Conservation (phyloP, 805 yeast species). For the Wickerhamiella azyma region DNA sequence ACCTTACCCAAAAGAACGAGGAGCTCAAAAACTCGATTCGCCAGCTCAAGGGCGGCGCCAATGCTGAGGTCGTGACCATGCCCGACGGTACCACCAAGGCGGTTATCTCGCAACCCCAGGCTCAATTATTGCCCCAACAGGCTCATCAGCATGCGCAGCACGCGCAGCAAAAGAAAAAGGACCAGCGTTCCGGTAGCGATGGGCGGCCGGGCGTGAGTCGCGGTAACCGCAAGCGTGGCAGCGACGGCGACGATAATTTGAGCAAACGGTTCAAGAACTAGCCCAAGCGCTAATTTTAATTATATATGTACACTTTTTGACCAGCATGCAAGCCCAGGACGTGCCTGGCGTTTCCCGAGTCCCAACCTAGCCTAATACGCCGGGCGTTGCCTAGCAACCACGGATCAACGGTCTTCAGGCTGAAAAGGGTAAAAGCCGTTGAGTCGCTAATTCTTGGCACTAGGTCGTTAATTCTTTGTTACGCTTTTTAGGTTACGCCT, state of each 20-base stretch:
- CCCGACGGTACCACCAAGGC: conserved; percentile 11
- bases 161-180: not conserved
- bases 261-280: too few species aligned
- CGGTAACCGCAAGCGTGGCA: not conserved
- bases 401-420: too few species aligned
- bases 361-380: too few species aligned
- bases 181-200: not conserved
- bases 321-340: too few species aligned
- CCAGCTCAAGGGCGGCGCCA: conserved; percentile 16
- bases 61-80: conserved; percentile 6
- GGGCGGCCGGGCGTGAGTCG: not conserved
- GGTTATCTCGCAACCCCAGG: not conserved
- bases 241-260: not conserved
- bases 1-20: conserved; percentile 31
- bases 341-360: too few species aligned
- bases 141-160: not conserved
- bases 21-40: conserved; percentile 16
- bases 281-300: not conserved
- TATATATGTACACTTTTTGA: too few species aligned
- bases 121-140: conserved; percentile 1
- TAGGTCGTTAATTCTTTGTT: too few species aligned
- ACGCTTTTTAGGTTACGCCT: too few species aligned
- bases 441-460: too few species aligned
- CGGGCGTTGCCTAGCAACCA: too few species aligned
- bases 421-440: too few species aligned